Percentiles rank a stretch among this genome's conserved stretches.
Conservation (phyloP, 2,329 filamentous ascomycete genomes). For the Curvularia spicifera region DNA sequence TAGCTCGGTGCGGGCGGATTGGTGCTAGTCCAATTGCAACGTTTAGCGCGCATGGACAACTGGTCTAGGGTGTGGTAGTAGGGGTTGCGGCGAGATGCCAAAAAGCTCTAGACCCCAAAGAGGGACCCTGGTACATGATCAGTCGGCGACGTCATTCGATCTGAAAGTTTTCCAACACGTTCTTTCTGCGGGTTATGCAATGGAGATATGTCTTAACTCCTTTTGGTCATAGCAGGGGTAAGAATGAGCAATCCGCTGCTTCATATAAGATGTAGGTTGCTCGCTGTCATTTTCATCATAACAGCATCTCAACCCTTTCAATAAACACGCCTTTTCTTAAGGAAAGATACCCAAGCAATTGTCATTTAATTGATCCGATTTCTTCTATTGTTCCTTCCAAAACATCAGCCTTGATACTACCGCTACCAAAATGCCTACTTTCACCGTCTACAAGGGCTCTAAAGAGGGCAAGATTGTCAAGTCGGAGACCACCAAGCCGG, state of each 20-base stretch:
- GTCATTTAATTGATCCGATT: background rate
- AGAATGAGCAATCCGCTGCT: background rate
- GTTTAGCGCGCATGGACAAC: background rate
- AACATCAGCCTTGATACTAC: background rate
- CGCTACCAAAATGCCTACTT: constrained; percentile 49
- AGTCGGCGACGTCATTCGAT: constrained; percentile 31
- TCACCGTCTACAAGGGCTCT: constrained; percentile 70
- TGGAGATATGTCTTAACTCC: background rate
- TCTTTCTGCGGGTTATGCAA: background rate
- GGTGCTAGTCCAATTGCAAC: background rate
- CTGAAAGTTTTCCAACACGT: constrained; percentile 21
- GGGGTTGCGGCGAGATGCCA: constrained; percentile 15
- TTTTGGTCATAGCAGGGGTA: background rate
- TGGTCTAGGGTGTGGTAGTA: constrained; percentile 20
- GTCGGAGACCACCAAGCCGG: constrained; percentile 55
- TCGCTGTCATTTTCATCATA: background rate
- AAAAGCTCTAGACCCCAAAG: constrained; percentile 12
- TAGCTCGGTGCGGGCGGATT: background rate
- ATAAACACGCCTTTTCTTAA: background rate
- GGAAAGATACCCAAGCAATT: constrained; percentile 4
- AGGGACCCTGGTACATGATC: constrained; percentile 17
- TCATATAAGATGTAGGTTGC: constrained; percentile 19
- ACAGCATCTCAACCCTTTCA: background rate
- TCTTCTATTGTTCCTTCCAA: background rate
- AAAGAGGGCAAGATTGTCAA: constrained; percentile 63